Evolutionary conservation across 2,329 filamentous ascomycete species (phyloP).

Genomic region (Aphanoascus verrucosus): DNA sequence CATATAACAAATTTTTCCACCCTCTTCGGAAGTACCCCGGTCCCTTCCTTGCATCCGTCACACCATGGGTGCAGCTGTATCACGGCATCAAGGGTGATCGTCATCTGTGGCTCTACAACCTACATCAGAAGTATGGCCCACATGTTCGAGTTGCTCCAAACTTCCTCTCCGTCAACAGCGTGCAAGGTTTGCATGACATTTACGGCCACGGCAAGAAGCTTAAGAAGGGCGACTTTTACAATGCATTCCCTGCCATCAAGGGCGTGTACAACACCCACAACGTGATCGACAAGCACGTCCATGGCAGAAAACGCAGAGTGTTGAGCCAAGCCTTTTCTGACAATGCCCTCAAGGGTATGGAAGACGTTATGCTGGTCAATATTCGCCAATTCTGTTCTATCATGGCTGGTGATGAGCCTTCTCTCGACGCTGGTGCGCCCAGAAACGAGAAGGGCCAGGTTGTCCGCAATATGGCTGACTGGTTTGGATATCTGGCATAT

Average conservation of each 20-base stretch:
- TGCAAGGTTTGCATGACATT: conserved; percentile 55
- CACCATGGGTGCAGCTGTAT: conserved; percentile 14
- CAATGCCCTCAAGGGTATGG: conserved; percentile 19
- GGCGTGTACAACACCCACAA: conserved; percentile 18
- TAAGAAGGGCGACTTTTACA: conserved; percentile 23
- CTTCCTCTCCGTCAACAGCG: conserved; percentile 65
- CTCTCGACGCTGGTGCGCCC: conserved; percentile 15
- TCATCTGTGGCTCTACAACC: conserved; percentile 14
- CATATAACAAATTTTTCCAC: conserved; percentile 16
- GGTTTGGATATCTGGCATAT: conserved; percentile 26
- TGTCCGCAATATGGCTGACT: conserved; percentile 22
- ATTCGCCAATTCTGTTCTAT: conserved; percentile 15
- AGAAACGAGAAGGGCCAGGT: conserved; percentile 11
- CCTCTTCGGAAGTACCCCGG: conserved; percentile 14
- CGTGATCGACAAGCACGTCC: conserved; percentile 17
- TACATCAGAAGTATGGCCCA: conserved; percentile 27
- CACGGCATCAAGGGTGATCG: conserved; percentile 15
- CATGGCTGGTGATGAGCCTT: conserved; percentile 15
- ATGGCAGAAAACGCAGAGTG: conserved; percentile 21
- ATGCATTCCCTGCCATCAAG: conserved; percentile 33
- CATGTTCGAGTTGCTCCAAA: conserved; percentile 69
- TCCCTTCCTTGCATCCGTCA: conserved; percentile 15
- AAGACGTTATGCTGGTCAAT: conserved; percentile 17
- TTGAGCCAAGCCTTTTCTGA: conserved; percentile 26
- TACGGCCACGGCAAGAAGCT: conserved; percentile 22